phyloP scores from a whole-genome alignment of 2,329 filamentous ascomycete species.

The Fusarium sterilihyphosum region DNA sequence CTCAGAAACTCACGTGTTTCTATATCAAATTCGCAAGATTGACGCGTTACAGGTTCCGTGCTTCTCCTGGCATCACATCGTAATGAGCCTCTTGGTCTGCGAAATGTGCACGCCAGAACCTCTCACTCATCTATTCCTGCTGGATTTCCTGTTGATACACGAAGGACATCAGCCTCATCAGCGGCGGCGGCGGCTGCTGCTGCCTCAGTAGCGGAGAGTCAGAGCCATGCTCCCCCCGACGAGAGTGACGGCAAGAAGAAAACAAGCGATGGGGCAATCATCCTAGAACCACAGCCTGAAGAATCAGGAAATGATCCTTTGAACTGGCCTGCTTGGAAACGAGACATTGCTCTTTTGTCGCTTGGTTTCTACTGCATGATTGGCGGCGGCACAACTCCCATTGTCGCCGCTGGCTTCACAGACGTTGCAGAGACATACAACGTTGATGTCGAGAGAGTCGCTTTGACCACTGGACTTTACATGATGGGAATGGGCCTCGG shows the following conservation, averaged over 20 bases:
- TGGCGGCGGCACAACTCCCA: conserved; percentile 90
- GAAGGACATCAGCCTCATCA: conserved; percentile 44
- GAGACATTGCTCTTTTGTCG: conserved; percentile 82
- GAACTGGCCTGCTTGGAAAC: conserved; percentile 87
- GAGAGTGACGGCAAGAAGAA: conserved; percentile 69
- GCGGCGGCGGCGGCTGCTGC: background rate
- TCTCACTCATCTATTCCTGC: conserved; percentile 67
- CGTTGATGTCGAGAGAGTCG: conserved; percentile 76
- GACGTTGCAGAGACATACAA: conserved; percentile 74
- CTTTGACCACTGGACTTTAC: conserved; percentile 89
- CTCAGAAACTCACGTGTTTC: background rate
- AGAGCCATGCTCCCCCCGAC: conserved; percentile 15
- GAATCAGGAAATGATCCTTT: conserved; percentile 90
- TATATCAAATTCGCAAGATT: background rate
- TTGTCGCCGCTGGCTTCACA: conserved; percentile 89
- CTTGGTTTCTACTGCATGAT: conserved; percentile 93
- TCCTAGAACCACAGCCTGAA: conserved; percentile 91
- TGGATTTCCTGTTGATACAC: conserved; percentile 52
- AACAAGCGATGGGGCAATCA: conserved; percentile 83
- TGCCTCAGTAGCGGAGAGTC: conserved; percentile 1
- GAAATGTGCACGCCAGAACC: conserved; percentile 65
- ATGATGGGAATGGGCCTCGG: conserved; percentile 94
- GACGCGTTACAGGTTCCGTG: conserved; percentile 60
- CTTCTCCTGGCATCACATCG: conserved; percentile 64
- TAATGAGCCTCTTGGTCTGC: conserved; percentile 68